A percentile compares a stretch with the other conserved stretches of the same genome.
phyloP scores from a whole-genome alignment of 176 grass and related monocot species.

The Rhipidocladum racemiflorum region DNA sequence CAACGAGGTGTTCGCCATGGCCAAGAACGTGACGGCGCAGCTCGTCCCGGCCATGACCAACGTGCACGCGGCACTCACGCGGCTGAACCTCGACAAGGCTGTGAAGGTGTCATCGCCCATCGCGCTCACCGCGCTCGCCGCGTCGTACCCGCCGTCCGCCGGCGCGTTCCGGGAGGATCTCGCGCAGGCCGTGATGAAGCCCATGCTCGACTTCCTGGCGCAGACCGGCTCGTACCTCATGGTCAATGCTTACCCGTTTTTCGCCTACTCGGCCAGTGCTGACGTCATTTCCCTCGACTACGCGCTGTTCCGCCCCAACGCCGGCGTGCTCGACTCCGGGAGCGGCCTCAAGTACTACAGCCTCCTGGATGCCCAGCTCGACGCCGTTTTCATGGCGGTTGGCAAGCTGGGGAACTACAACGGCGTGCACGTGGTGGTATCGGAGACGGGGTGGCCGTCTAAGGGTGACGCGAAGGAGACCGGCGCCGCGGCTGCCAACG shows the following conservation, averaged over 20 bases:
- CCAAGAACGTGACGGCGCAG: slow-evolving; percentile 46
- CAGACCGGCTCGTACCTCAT: slow-evolving; percentile 60
- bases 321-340: slow-evolving; percentile 49
- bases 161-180: slow-evolving; percentile 72
- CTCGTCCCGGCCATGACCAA: slow-evolving; percentile 68
- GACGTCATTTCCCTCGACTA: slow-evolving; percentile 79
- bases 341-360: slow-evolving; percentile 74
- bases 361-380: slow-evolving; percentile 91
- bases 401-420: slow-evolving; percentile 33
- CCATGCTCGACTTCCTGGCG: slow-evolving; percentile 70
- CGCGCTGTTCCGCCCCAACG: slow-evolving; percentile 93
- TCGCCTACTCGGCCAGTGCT: slow-evolving; percentile 71
- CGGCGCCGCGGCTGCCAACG: slow-evolving; percentile 46
- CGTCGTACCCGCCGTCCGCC: slow-evolving; percentile 72
- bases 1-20: slow-evolving; percentile 82
- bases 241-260: slow-evolving; percentile 91
- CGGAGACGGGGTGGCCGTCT: slow-evolving; percentile 95
- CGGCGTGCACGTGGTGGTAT: slow-evolving; percentile 62
- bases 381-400: slow-evolving; percentile 77
- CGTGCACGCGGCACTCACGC: slow-evolving; percentile 42
- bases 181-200: slow-evolving; percentile 60
- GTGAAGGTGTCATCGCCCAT: slow-evolving; percentile 92
- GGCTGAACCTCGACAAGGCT: slow-evolving; percentile 44
- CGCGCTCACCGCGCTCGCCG: slow-evolving; percentile 67
- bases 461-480: slow-evolving; percentile 70